Evolutionary conservation across 192 early-diverging fungal genomes (phyloP), one percentile per base, ranked within the genome.

Genomic region (Geranomyces michiganensis): DNA sequence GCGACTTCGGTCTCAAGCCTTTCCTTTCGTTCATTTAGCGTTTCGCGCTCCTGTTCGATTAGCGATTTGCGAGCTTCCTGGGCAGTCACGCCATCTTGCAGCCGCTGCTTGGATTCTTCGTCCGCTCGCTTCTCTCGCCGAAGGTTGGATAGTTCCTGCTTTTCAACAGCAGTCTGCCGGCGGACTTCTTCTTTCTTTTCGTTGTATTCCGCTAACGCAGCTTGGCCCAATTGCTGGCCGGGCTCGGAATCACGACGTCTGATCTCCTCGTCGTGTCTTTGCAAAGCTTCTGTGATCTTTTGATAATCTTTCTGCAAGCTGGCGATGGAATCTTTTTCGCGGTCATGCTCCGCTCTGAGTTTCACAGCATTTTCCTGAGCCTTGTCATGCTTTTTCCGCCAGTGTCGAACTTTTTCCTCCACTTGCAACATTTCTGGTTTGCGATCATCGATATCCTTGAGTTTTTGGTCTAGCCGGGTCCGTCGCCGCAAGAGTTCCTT

Each of bases 331-430:
- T 15, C 19, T 56, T 77, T 79, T 78, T 92, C 88, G 32, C 86
- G 81, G 15, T 76, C 83, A 29, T 70, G 70, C 41, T 92, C 90
- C 13, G 63, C 71, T 55, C 79, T 67, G 27, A 85, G 78, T 33
- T 81, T 79, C 58, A 70, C 67, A 31, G 83, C 70, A 71, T 89
- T 90, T 44, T 90, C 79, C 55, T 86, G 79, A 8, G 87, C 82
- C 62, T 86, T 84, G 47, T 71, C 75, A 0, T 87, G 76, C 75
- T 94, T 95, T 67, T 87, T 86, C 62, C 82, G 72, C 30, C 86
- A 73, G 81, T 96, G 90, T 32, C 78, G 65, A 8, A 93, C 79
- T 76, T 92, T 91, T 68, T 96, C 93, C 48, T 90, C 87, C 30
- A 93, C 71, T 30, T 79, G 80, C 9, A 92, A 49, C 14, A 86